These are phyloP conservation scores for Podospora appendiculata DNA, from an alignment of 495 filamentous ascomycete genomes.

Conservation along the genomic window DNA sequence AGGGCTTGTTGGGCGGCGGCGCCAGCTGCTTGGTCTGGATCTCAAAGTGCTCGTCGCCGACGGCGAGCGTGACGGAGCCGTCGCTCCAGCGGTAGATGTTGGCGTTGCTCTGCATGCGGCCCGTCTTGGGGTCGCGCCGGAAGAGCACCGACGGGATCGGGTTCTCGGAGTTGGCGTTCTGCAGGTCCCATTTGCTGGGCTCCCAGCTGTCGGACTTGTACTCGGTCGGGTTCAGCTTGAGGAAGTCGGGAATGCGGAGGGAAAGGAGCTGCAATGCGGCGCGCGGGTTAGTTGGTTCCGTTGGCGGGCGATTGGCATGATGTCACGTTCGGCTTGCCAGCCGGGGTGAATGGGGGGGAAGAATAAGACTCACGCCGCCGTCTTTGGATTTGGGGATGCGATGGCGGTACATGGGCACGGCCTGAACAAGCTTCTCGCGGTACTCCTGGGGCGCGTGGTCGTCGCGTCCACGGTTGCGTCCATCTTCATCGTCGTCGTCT, in stretches of 20 bases:
- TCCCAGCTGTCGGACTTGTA: conserved; percentile 67
- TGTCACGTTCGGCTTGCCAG: no score
- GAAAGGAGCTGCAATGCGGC: conserved; percentile 55
- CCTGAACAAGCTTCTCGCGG: conserved; percentile 48
- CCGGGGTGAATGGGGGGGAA: no score
- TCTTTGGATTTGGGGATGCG: conserved; percentile 65
- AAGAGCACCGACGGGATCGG: conserved; percentile 32
- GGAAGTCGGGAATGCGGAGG: conserved; percentile 70
- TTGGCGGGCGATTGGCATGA: no score
- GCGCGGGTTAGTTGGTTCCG: not conserved
- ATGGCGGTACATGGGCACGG: conserved; percentile 52
- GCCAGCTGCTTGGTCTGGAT: conserved; percentile 69
- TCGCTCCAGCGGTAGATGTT: conserved; percentile 77
- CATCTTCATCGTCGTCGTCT: conserved; percentile 42
- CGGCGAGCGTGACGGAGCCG: conserved; percentile 68
- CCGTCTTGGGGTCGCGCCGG: conserved; percentile 31
- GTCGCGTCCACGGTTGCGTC: conserved; percentile 31
- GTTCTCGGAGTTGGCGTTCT: conserved; percentile 30
- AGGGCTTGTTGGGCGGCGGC: conserved; percentile 49
- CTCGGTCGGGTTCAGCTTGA: conserved; percentile 65
- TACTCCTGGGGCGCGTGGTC: conserved; percentile 39
- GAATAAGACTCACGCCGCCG: conserved; percentile 40
- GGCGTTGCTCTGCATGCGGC: conserved; percentile 64
- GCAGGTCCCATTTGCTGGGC: conserved; percentile 37
- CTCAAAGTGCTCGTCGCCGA: conserved; percentile 71